Base-by-base conservation (phyloP, 768 basidiomycete genomes). In the Termitomyces bulborhizus region DNA sequence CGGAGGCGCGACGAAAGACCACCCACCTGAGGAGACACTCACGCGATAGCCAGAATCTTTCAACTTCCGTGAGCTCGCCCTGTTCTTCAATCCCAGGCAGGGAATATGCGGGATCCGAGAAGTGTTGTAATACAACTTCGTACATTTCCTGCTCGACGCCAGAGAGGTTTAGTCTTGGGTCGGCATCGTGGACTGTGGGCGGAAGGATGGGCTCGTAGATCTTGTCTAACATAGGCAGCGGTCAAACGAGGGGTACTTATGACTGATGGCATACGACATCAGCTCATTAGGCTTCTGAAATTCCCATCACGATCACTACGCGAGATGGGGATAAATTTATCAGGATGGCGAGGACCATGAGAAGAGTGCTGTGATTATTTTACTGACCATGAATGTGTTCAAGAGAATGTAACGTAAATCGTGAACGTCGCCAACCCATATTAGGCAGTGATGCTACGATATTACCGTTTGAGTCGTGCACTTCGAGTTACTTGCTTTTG, bases 1-100 rank as follows among this genome's bases (percentile, higher is more conserved):
- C 24, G 16, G 36, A 55, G 2, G 47, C 8, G 36, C 24, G 29
- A 51, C 11, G 6, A 41, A 16, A 4, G 40, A 6, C 44, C n/a
- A 58, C 70, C 32, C 57, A 86, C 77, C 90, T 76, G 42, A 88
- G 73, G 40, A 92, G 67, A 67, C 88, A 90, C 59, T 92, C 90
- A 63, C 79, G 77, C 2, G 86, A 86, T 69, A 93, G 72, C 88
- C 89, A 93, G 66, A 88, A 88, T 68, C 81, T 82, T 65, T 93
- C 91, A 34, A 73, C 77, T 32, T 88, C 88, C 44, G 57, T 73
- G 49, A 91, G 71, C 55, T 71, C 67, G 7, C 76, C 73, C 2
- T 77, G 72, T 41, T 74, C 68, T 8, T 71, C 64, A 16, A 39
- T 11, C n/a, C 68, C 75, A 3, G 85, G 80, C 31, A 88, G 64